These are phyloP conservation scores for Pulveroboletus ravenelii DNA, from an alignment of 768 basidiomycete genomes.

Conservation along the genomic window DNA sequence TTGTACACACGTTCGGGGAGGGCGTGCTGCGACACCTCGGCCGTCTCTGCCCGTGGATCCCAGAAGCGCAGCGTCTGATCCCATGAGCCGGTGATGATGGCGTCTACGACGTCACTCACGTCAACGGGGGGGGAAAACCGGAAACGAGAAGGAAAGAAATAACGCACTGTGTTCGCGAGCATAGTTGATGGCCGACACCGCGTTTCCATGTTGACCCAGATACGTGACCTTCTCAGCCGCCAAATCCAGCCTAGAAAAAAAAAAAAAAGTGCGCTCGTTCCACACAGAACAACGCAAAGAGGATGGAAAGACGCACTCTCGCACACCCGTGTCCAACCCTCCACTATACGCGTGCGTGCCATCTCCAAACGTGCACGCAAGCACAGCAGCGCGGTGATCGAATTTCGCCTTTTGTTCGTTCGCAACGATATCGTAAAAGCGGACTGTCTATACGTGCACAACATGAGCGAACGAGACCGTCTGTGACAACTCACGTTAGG, in stretches of 20 bases:
- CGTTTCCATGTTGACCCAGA: constrained; percentile 77
- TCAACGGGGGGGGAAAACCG: background rate
- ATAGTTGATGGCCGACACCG: constrained; percentile 75
- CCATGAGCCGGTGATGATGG: constrained; percentile 86
- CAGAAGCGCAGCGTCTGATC: constrained; percentile 85
- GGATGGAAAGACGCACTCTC: constrained; percentile 48
- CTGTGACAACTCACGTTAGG: constrained; percentile 4
- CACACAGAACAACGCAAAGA: too few species aligned
- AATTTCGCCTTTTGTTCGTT: constrained; percentile 76
- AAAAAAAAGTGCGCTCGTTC: too few species aligned
- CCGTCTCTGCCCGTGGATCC: constrained; percentile 64
- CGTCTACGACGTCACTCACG: constrained; percentile 39
- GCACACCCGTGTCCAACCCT: constrained; percentile 77
- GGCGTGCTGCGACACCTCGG: constrained; percentile 52
- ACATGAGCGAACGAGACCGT: constrained; percentile 26
- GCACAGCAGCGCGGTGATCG: constrained; percentile 83
- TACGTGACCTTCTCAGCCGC: constrained; percentile 64
- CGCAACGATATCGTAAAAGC: constrained; percentile 49
- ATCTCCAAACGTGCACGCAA: constrained; percentile 75
- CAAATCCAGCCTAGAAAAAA: constrained; percentile 58
- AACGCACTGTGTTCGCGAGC: constrained; percentile 60
- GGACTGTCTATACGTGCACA: constrained; percentile 47
- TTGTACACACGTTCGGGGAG: constrained; percentile 85
- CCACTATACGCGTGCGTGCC: constrained; percentile 73
- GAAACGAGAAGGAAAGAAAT: background rate